Conservation (phyloP, 371 early-diverging fungal species). For the Saksenaea vasiformis region DNA sequence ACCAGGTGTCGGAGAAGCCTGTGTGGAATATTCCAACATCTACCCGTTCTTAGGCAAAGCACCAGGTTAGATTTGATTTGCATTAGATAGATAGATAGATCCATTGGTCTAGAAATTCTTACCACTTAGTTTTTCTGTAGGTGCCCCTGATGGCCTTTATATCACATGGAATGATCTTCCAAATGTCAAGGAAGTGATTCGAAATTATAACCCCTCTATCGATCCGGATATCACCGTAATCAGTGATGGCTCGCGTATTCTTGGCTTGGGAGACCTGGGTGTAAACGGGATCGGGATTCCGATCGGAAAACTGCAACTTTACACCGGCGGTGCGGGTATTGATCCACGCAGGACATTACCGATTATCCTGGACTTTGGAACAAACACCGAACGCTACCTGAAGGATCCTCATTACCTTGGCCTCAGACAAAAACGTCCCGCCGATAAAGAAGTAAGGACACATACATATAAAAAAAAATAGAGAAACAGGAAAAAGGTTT, state of each 20-base stretch:
- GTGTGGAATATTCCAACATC: slow-evolving; percentile 85
- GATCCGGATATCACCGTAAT: slow-evolving; percentile 83
- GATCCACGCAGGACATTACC: slow-evolving; percentile 86
- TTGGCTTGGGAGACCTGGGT: slow-evolving; percentile 92
- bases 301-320: slow-evolving; percentile 89
- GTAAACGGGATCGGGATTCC: slow-evolving; percentile 93
- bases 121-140: slow-evolving; percentile 7
- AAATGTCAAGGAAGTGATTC: slow-evolving; percentile 70
- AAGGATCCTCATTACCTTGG: slow-evolving; percentile 90
- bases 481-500: background rate
- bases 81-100: no score
- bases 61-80: slow-evolving; percentile 66
- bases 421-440: slow-evolving; percentile 70
- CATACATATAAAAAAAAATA: background rate
- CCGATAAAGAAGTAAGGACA: slow-evolving; percentile 50
- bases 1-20: slow-evolving; percentile 90
- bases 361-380: slow-evolving; percentile 88
- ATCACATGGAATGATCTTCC: slow-evolving; percentile 76
- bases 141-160: slow-evolving; percentile 80
- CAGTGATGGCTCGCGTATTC: slow-evolving; percentile 91
- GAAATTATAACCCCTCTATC: slow-evolving; percentile 59
- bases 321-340: slow-evolving; percentile 89
- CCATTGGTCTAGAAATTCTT: background rate
- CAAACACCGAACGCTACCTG: slow-evolving; percentile 75
- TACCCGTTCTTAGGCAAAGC: slow-evolving; percentile 76